These are phyloP conservation scores for Umbelopsis ramanniana DNA, from an alignment of 192 early-diverging fungal species.

Conservation along the genomic window DNA sequence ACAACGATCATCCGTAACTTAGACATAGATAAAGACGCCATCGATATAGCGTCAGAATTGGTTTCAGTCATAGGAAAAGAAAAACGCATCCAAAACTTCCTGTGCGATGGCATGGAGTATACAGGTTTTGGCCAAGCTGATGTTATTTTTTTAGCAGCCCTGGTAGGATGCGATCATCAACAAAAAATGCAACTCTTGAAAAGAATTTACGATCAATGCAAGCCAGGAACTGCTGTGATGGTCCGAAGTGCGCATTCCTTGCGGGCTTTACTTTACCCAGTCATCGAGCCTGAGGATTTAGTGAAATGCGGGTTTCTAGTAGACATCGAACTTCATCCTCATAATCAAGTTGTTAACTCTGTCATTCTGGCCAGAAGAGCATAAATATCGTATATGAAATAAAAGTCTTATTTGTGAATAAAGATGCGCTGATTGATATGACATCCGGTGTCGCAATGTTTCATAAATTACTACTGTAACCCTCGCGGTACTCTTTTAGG, in stretches of 20 bases:
- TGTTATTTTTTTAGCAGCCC: slow-evolving; percentile 31
- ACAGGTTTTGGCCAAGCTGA: slow-evolving; percentile 20
- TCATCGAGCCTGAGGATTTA: slow-evolving; percentile 24
- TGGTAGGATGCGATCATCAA: slow-evolving; percentile 22
- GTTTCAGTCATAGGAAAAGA: background rate
- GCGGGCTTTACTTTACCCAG: slow-evolving; percentile 30
- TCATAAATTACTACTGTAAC: background rate
- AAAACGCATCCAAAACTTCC: background rate
- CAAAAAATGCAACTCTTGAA: slow-evolving; percentile 26
- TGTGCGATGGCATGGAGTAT: slow-evolving; percentile 11
- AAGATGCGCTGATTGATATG: no score
- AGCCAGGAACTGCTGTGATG: slow-evolving; percentile 24
- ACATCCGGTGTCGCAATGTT: background rate
- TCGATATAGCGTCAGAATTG: background rate
- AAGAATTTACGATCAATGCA: slow-evolving; percentile 22
- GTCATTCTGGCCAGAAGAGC: slow-evolving; percentile 31
- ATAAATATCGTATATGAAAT: background rate
- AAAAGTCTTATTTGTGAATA: background rate
- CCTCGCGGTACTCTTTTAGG: background rate
- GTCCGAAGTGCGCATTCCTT: slow-evolving; percentile 37
- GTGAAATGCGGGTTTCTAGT: slow-evolving; percentile 25
- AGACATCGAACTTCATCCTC: slow-evolving; percentile 26
- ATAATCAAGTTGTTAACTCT: slow-evolving; percentile 38
- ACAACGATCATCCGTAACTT: slow-evolving; percentile 22
- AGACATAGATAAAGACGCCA: slow-evolving; percentile 26